These are phyloP conservation scores for Vigna mungo DNA, from an alignment of 306 rosid species.

Conservation along the genomic window DNA sequence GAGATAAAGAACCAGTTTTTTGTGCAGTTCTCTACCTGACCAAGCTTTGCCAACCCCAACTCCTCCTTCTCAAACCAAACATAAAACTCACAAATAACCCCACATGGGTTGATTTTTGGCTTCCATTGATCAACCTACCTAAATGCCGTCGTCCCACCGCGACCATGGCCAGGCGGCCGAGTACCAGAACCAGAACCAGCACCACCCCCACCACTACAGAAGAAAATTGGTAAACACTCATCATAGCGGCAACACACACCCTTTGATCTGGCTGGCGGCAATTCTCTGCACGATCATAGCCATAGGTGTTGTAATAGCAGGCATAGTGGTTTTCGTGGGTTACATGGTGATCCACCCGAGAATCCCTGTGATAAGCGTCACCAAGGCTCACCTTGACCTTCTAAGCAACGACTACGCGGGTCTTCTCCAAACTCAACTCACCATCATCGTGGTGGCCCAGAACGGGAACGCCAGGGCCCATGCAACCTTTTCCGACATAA, in stretches of 20 bases:
- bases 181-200: neutral
- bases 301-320: conserved; percentile 57
- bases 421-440: conserved; percentile 59
- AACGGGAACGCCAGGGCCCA: conserved; percentile 80
- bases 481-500: conserved; percentile 66
- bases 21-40: conserved; percentile 41
- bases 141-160: conserved; percentile 44
- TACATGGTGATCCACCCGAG: conserved; percentile 79
- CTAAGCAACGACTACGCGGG: conserved; percentile 57
- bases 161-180: neutral
- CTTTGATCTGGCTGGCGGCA: conserved; percentile 69
- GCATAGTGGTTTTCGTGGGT: conserved; percentile 62
- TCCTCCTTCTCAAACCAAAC: conserved; percentile 36
- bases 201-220: neutral
- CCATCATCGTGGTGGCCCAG: conserved; percentile 59
- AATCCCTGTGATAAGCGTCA: conserved; percentile 64
- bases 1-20: conserved; percentile 49
- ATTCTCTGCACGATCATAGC: conserved; percentile 70
- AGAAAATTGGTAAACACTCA: conserved; percentile 21
- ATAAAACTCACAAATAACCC: conserved; percentile 40
- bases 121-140: conserved; percentile 3
- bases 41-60: conserved; percentile 30
- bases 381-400: conserved; percentile 59
- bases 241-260: conserved; percentile 49
- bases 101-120: conserved; percentile 33